Evolutionary conservation across 305 asterid species (phyloP).

Genomic region (Andrographis paniculata): DNA sequence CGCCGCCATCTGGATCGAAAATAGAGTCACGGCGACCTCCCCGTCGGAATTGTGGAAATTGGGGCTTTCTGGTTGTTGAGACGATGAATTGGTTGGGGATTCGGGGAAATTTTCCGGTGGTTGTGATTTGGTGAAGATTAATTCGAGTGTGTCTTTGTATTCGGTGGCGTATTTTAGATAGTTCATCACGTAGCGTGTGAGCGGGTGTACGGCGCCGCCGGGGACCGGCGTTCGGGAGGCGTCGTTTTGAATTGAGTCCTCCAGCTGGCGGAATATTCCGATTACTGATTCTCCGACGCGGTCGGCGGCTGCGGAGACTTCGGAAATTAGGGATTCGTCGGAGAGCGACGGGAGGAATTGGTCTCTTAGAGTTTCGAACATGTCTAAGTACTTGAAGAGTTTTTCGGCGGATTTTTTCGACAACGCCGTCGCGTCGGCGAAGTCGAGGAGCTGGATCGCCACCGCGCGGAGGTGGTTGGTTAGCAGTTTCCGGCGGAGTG

Average conservation of each 20-base stretch:
- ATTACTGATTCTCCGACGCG: constrained; percentile 55
- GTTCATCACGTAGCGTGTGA: constrained; percentile 78
- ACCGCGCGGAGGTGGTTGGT: constrained; percentile 48
- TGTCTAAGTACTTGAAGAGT: constrained; percentile 63
- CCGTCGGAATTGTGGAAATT: constrained; percentile 31
- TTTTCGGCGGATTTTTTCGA: constrained; percentile 66
- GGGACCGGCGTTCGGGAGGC: constrained; percentile 50
- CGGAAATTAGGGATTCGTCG: constrained; percentile 31
- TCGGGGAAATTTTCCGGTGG: constrained; percentile 11
- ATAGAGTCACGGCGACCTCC: constrained; percentile 27
- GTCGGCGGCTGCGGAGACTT: constrained; percentile 42
- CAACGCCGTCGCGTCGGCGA: constrained; percentile 65
- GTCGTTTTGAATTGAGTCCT: constrained; percentile 59
- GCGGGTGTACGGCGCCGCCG: constrained; percentile 89
- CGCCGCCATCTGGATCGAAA: constrained; percentile 39
- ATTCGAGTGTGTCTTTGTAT: constrained; percentile 50
- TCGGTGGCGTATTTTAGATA: constrained; percentile 65
- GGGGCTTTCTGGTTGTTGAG: constrained; percentile 34
- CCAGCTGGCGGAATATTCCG: constrained; percentile 52
- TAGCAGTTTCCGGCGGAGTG: constrained; percentile 24
- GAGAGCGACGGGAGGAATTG: constrained; percentile 29
- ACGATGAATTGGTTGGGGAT: constrained; percentile 5
- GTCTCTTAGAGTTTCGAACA: constrained; percentile 52
- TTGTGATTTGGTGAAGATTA: constrained; percentile 28
- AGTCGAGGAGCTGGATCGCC: constrained; percentile 66